phyloP scores from a whole-genome alignment of 1,139 yeast genomes.

The Blastobotrys proliferans region DNA sequence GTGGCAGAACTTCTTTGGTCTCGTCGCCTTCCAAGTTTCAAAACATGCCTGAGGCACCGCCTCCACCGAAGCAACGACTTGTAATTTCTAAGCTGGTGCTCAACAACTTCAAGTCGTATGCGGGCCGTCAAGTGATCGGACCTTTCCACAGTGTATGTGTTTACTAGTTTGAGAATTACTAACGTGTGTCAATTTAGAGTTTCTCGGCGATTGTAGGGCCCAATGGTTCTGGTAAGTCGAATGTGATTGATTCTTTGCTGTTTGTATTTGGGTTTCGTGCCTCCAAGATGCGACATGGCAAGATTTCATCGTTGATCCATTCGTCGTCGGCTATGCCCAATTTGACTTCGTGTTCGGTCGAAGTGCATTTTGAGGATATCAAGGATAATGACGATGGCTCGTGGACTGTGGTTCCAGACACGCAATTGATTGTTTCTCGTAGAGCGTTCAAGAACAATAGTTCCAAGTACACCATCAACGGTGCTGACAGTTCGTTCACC shows the following conservation, averaged over 20 bases:
- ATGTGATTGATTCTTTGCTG: constrained; percentile 91
- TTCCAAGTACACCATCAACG: constrained; percentile 76
- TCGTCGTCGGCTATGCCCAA: constrained; percentile 67
- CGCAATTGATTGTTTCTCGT: constrained; percentile 69
- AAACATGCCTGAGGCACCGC: constrained; percentile 11
- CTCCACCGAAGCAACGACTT: constrained; percentile 42
- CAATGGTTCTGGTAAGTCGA: constrained; percentile 96
- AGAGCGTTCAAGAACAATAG: constrained; percentile 72
- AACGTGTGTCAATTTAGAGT: constrained; percentile 40
- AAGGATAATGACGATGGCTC: constrained; percentile 52
- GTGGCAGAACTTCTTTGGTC: constrained; percentile 11
- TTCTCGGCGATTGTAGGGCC: constrained; percentile 99
- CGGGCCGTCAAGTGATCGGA: constrained; percentile 90
- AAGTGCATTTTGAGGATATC: constrained; percentile 83
- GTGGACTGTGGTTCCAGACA: constrained; percentile 45
- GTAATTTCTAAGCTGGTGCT: constrained; percentile 72
- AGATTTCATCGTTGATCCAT: constrained; percentile 85
- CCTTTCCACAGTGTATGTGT: constrained; percentile 63
- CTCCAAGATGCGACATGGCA: constrained; percentile 93
- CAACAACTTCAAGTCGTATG: constrained; percentile 90
- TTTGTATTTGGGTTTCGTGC: constrained; percentile 98
- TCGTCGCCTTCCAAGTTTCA: constrained; percentile 7
- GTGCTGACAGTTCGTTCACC: constrained; percentile 63
- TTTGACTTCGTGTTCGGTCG: constrained; percentile 78
- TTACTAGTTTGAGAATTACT: constrained; percentile 7